Percentiles rank a stretch among this genome's conserved stretches.
These are phyloP conservation scores for Lasiodiplodia sp. DNA, from an alignment of 2,329 filamentous ascomycete genomes.

Conservation along the genomic window DNA sequence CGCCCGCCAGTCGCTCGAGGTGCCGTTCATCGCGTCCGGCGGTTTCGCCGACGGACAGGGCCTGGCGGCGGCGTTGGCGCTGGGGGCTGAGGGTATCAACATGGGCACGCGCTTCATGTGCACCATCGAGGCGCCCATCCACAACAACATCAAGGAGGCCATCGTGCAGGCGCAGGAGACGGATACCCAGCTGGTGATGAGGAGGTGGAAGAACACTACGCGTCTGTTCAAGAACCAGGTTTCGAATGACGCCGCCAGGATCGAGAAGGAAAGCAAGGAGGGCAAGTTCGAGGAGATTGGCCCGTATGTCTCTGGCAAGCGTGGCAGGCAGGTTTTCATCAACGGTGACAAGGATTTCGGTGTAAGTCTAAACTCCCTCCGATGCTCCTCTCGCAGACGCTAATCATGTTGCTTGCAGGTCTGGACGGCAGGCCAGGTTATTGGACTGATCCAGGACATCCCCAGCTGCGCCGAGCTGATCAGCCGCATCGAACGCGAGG, in stretches of 20 bases:
- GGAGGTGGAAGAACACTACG: conserved; percentile 92
- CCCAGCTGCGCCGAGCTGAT: conserved; percentile 57
- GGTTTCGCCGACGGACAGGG: conserved; percentile 96
- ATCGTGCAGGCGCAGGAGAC: conserved; percentile 90
- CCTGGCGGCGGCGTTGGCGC: conserved; percentile 84
- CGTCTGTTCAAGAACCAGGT: conserved; percentile 92
- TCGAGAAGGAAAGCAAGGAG: conserved; percentile 81
- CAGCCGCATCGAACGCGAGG: conserved; percentile 55
- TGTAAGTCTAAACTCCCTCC: conserved; percentile 62
- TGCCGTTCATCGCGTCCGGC: conserved; percentile 95
- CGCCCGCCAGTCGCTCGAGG: conserved; percentile 80
- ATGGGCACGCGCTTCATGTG: conserved; percentile 99
- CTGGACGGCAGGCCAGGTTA: conserved; percentile 97
- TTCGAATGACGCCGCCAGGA: conserved; percentile 76
- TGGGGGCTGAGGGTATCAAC: conserved; percentile 94
- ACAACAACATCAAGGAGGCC: conserved; percentile 89
- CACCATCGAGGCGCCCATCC: conserved; percentile 91
- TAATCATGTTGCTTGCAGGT: conserved; percentile 64
- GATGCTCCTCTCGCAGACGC: neutral
- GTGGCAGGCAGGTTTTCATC: conserved; percentile 88
- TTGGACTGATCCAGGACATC: conserved; percentile 65
- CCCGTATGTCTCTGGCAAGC: conserved; percentile 85
- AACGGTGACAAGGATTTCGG: conserved; percentile 92
- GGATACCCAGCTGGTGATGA: conserved; percentile 86
- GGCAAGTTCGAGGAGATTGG: conserved; percentile 92